phyloP scores from a whole-genome alignment of 805 yeast species.

The Ogataea ramenticola region DNA sequence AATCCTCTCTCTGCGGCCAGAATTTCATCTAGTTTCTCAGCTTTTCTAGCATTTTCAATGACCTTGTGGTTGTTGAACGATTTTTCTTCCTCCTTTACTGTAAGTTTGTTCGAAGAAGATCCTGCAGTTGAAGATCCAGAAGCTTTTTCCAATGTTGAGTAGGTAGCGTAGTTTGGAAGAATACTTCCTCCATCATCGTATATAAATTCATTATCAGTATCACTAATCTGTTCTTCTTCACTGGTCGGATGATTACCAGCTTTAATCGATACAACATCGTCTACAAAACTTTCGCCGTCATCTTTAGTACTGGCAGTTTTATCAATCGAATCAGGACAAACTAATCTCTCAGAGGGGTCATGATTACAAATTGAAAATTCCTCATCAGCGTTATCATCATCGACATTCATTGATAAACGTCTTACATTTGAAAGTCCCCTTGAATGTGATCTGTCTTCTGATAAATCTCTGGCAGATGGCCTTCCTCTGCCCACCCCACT shows the following conservation, averaged over 20 bases:
- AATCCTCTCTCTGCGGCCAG: slow-evolving; percentile 54
- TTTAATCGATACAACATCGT: slow-evolving; percentile 8
- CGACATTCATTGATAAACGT: slow-evolving; percentile 16
- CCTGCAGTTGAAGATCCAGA: neutral
- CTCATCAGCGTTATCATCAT: slow-evolving; percentile 13
- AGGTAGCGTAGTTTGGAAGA: slow-evolving; percentile 48
- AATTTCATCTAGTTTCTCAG: slow-evolving; percentile 46
- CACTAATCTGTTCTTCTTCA: slow-evolving; percentile 57
- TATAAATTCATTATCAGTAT: slow-evolving; percentile 53
- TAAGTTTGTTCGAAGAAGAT: slow-evolving; percentile 15
- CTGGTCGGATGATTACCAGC: slow-evolving; percentile 18
- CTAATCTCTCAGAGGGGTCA: slow-evolving; percentile 65
- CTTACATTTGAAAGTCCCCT: slow-evolving; percentile 17
- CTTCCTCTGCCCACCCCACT: slow-evolving; percentile 17
- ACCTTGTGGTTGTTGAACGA: slow-evolving; percentile 5
- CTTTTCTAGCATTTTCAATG: slow-evolving; percentile 37
- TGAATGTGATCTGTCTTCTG: slow-evolving; percentile 8
- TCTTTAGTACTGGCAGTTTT: slow-evolving; percentile 5
- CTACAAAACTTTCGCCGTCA: slow-evolving; percentile 11
- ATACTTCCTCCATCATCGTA: slow-evolving; percentile 54
- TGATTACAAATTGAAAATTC: slow-evolving; percentile 64
- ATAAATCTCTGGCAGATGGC: slow-evolving; percentile 5
- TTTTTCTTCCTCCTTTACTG: slow-evolving; percentile 14
- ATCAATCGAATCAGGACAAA: slow-evolving; percentile 8
- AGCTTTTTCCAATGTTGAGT: slow-evolving; percentile 2